These are phyloP conservation scores for Trichoderma hamatum DNA, from an alignment of 2,329 filamentous ascomycete genomes.

Conservation along the genomic window DNA sequence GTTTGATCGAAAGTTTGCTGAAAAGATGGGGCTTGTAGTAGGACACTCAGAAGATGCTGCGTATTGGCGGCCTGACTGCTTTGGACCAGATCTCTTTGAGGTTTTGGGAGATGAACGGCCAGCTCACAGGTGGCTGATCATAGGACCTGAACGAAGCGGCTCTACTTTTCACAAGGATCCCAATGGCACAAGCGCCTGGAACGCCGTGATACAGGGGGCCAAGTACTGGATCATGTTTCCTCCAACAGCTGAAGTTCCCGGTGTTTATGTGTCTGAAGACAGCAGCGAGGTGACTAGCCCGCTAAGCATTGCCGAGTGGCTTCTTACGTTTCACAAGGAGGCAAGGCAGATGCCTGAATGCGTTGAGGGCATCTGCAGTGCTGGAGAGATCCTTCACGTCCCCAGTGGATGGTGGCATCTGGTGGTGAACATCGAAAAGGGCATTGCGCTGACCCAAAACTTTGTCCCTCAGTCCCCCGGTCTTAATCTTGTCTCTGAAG, in stretches of 20 bases:
- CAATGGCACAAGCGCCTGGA: conserved; percentile 82
- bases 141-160: conserved; percentile 83
- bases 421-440: conserved; percentile 83
- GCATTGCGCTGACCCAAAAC: conserved; percentile 92
- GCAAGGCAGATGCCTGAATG: conserved; percentile 77
- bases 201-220: conserved; percentile 82
- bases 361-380: conserved; percentile 79
- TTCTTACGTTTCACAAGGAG: conserved; percentile 84
- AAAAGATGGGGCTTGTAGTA: conserved; percentile 78
- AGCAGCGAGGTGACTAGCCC: conserved; percentile 92
- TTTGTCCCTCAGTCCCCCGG: conserved; percentile 73
- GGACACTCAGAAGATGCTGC: conserved; percentile 54
- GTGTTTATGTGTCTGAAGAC: conserved; percentile 86
- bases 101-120: conserved; percentile 77
- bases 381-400: conserved; percentile 88
- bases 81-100: conserved; percentile 83
- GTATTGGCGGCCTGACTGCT: conserved; percentile 83
- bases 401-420: conserved; percentile 97
- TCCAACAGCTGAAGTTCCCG: conserved; percentile 74
- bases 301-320: conserved; percentile 94
- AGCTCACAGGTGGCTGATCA: conserved; percentile 89
- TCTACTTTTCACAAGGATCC: conserved; percentile 92
- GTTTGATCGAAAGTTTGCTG: conserved; percentile 83
- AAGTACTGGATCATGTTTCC: conserved; percentile 99
- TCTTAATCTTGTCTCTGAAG: conserved; percentile 66